These are phyloP conservation scores for Colletotrichum aenigma DNA, from an alignment of 2,329 filamentous ascomycete species.

Conservation along the genomic window DNA sequence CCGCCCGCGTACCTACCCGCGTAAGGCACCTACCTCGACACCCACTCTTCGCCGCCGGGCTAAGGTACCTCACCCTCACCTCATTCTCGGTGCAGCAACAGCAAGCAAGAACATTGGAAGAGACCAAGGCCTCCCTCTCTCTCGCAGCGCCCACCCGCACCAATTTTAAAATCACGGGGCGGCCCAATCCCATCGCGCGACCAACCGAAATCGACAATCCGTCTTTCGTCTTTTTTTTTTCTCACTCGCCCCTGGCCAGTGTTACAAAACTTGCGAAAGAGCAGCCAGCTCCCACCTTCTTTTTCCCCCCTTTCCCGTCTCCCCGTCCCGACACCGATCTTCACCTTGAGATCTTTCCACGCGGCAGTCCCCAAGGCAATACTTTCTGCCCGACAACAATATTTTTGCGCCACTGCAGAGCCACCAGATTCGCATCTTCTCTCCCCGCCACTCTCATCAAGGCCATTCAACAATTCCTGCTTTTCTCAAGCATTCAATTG, in stretches of 20 bases:
- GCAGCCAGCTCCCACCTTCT: background rate
- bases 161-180: constrained; percentile 16
- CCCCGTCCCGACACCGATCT: background rate
- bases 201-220: constrained; percentile 15
- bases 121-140: background rate
- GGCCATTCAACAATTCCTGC: background rate
- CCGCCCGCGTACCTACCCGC: background rate
- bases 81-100: background rate
- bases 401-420: background rate
- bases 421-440: background rate
- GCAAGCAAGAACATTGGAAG: background rate
- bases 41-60: background rate
- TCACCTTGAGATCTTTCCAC: background rate
- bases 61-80: background rate
- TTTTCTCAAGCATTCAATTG: background rate
- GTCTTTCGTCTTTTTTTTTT: background rate
- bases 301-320: constrained; percentile 5
- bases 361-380: background rate
- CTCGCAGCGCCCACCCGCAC: background rate
- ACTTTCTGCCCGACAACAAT: background rate
- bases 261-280: background rate
- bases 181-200: constrained; percentile 18
- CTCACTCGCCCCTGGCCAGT: constrained; percentile 8
- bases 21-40: background rate
- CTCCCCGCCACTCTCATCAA: background rate